Evolutionary conservation across 2,329 filamentous ascomycete species (phyloP), one percentile per base, ranked within the genome.

Genomic region (Penicillium occitanis): DNA sequence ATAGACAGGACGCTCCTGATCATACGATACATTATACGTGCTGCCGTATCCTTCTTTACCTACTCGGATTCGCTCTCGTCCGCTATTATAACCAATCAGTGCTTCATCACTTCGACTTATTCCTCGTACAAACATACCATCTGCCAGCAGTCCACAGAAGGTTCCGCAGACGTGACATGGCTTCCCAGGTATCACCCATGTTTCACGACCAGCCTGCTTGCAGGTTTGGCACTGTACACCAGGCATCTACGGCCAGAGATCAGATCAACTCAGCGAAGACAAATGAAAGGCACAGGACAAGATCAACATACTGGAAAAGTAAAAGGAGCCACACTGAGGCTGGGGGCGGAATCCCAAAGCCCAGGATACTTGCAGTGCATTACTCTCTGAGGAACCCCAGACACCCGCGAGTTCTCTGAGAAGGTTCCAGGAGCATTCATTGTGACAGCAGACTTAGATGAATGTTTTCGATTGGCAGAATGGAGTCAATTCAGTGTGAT

Each of bases 101-200:
- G 50, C 11, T 25, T 22, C 25, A 53, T 25, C 17, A 22, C 22
- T 1, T 35, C 7, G 10, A 50, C 25, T 11, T 25, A n/a, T 14
- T 37, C 19, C 25, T 37, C 13, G 14, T 28, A 28, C 14, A 42
- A 33, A 40, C 55, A 42, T 60, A 66, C 65, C 53, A 37, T 53
- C 33, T 44, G 33, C 30, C 46, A 59, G 25, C 11, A 57, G 28
- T 51, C 22, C 10, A 28, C 65, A 66, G 28, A 59, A n/a, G 17
- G 66, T 65, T 6, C 66, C 66, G 48, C 66, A 67, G 35, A 67
- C 35, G 35, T 67, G 66, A 22, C 66, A 67, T 19, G 57, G 42
- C 42, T 67, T 64, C 7, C 66, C 66, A 28, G 61, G 66, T 48
- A 67, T 67, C 13, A 67, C 66, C 66, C 66, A 67, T 50, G 66